phyloP scores from a whole-genome alignment of 208 protist genomes.

The Crithidia fasciculata region DNA sequence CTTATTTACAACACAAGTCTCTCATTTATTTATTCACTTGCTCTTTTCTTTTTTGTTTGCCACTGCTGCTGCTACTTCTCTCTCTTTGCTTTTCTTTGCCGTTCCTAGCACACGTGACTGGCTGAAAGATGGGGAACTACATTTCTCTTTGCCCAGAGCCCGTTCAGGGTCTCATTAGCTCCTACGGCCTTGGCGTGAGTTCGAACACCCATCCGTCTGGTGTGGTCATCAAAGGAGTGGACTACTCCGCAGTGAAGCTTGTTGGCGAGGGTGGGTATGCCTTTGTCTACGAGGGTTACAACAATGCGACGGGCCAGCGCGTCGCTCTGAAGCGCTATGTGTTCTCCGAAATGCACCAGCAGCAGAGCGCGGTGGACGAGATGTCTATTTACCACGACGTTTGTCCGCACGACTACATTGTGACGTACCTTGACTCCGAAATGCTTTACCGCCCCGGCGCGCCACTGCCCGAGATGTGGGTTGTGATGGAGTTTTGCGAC shows the following conservation, averaged over 20 bases:
- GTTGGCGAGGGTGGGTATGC: slow-evolving; percentile 64
- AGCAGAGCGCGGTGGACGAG: slow-evolving; percentile 32
- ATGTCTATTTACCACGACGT: slow-evolving; percentile 40
- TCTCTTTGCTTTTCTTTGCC: neutral
- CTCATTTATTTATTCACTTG: no score
- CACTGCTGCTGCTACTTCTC: neutral
- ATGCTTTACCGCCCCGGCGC: slow-evolving; percentile 27
- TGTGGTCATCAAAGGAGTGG: slow-evolving; percentile 49
- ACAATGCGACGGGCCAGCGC: slow-evolving; percentile 36
- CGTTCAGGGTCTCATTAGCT: slow-evolving; percentile 26
- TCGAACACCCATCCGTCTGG: slow-evolving; percentile 27
- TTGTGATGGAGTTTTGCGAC: slow-evolving; percentile 75
- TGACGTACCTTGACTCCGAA: slow-evolving; percentile 43
- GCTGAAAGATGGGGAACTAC: slow-evolving; percentile 34
- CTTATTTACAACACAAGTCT: no score
- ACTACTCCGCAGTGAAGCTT: slow-evolving; percentile 51
- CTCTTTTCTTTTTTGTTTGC: neutral
- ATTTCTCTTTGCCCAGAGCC: slow-evolving; percentile 36
- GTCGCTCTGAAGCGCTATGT: slow-evolving; percentile 57
- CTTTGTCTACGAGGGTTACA: slow-evolving; percentile 63
- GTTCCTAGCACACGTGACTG: neutral
- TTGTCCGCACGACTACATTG: slow-evolving; percentile 41
- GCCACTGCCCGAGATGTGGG: slow-evolving; percentile 70
- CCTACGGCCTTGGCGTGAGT: slow-evolving; percentile 2
- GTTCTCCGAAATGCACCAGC: slow-evolving; percentile 34